A percentile compares a stretch with the other conserved stretches of the same genome.
Evolutionary conservation across 202 grass and related monocot genomes (phyloP).

Genomic region (Cymbopogon flexuosus): DNA sequence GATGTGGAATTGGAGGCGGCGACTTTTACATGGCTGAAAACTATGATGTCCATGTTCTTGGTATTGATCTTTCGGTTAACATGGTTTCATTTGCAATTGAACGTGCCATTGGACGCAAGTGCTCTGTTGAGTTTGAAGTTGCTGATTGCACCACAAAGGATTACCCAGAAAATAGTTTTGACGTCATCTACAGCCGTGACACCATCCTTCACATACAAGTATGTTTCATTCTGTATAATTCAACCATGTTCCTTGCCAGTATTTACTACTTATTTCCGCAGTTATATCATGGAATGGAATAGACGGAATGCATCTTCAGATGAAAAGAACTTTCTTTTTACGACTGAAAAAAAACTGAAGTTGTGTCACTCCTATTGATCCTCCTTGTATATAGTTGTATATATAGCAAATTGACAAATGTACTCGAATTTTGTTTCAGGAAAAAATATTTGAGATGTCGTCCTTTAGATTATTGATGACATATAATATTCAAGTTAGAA

Average conservation of each 20-base stretch:
- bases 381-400: neutral
- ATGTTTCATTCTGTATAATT: neutral
- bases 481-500: neutral
- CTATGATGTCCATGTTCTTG: constrained; percentile 80
- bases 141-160: constrained; percentile 85
- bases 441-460: neutral
- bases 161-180: constrained; percentile 66
- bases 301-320: neutral
- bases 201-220: constrained; percentile 98
- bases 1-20: constrained; percentile 90
- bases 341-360: neutral
- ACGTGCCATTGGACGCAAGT: constrained; percentile 76
- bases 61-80: constrained; percentile 96
- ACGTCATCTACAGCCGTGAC: constrained; percentile 94
- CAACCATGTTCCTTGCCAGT: neutral
- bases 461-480: neutral
- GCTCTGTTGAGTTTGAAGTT: constrained; percentile 92
- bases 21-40: constrained; percentile 98
- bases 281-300: neutral
- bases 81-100: constrained; percentile 99
- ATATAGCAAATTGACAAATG: neutral
- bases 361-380: neutral
- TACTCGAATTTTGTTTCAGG: neutral
- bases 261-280: neutral
- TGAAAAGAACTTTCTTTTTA: neutral